phyloP scores from a whole-genome alignment of 2,329 filamentous ascomycete species.

The Aspergillus sergii region DNA sequence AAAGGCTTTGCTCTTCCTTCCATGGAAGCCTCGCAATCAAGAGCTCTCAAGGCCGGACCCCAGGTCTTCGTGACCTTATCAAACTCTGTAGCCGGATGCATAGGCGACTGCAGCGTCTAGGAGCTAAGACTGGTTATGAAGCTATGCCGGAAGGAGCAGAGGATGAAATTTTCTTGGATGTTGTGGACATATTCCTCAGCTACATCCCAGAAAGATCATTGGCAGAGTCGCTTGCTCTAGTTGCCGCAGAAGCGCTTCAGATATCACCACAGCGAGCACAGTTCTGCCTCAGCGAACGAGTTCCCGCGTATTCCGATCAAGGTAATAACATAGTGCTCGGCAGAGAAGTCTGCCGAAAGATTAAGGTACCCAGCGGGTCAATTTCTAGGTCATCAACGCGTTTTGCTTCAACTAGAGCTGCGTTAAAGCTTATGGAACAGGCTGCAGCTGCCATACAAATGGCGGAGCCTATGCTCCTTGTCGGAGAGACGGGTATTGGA shows the following conservation, averaged over 20 bases:
- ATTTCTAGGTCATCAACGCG: slow-evolving; percentile 52
- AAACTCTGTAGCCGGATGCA: slow-evolving; percentile 86
- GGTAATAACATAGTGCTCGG: slow-evolving; percentile 65
- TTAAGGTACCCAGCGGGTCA: slow-evolving; percentile 52
- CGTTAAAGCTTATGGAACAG: slow-evolving; percentile 82
- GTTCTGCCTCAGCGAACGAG: slow-evolving; percentile 73
- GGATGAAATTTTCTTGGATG: slow-evolving; percentile 90
- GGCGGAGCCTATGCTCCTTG: slow-evolving; percentile 85
- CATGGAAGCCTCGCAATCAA: slow-evolving; percentile 41
- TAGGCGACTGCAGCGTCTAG: slow-evolving; percentile 60
- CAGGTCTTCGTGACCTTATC: slow-evolving; percentile 76
- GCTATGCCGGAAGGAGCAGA: slow-evolving; percentile 70
- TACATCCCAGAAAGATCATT: slow-evolving; percentile 70
- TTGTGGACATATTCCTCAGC: slow-evolving; percentile 87
- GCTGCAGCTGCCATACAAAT: slow-evolving; percentile 80
- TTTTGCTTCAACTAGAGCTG: slow-evolving; percentile 88
- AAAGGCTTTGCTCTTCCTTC: slow-evolving; percentile 44
- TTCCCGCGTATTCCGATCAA: slow-evolving; percentile 68
- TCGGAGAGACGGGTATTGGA: slow-evolving; percentile 98
- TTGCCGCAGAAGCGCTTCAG: slow-evolving; percentile 84
- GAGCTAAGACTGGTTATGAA: slow-evolving; percentile 68
- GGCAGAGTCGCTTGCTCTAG: slow-evolving; percentile 56
- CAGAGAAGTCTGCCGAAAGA: slow-evolving; percentile 61
- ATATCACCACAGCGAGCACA: slow-evolving; percentile 80
- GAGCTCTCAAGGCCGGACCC: slow-evolving; percentile 54